These are phyloP conservation scores for Irpex sp. DNA, from an alignment of 1,284 basidiomycete genomes.

Conservation along the genomic window DNA sequence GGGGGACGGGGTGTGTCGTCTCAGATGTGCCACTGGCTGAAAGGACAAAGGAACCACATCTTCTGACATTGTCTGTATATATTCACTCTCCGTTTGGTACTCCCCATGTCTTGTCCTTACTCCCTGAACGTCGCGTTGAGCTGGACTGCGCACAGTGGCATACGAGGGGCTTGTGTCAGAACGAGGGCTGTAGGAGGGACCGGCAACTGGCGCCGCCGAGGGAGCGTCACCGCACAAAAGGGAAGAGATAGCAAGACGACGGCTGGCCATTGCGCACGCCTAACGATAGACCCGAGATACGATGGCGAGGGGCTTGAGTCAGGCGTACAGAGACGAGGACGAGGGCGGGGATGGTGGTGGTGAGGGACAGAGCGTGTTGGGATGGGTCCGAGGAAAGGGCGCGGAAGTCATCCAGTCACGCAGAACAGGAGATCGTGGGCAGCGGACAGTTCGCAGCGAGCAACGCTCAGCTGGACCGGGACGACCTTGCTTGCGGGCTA, in stretches of 20 bases:
- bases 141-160: not conserved
- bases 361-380: conserved; percentile 3
- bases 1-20: conserved; percentile 21
- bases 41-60: conserved; percentile 22
- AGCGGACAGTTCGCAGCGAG: not conserved
- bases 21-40: conserved; percentile 16
- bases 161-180: conserved; percentile 5
- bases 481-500: not conserved
- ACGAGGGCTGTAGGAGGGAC: conserved; percentile 14
- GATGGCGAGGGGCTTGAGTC: not conserved
- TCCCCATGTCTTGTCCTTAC: conserved; percentile 6
- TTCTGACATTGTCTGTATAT: conserved; percentile 1
- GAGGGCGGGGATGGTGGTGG: conserved; percentile 3
- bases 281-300: conserved; percentile 3
- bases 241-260: conserved; percentile 69
- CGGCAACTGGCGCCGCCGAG: conserved; percentile 23
- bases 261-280: conserved; percentile 47
- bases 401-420: conserved; percentile 4
- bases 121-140: not conserved
- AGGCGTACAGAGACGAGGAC: not conserved
- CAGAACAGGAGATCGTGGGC: not conserved
- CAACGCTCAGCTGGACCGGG: not conserved
- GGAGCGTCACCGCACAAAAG: conserved; percentile 56
- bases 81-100: conserved; percentile 10
- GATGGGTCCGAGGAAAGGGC: conserved; percentile 10